These are phyloP conservation scores for Babesia divergens DNA, from an alignment of 169 alveolate species.

Conservation along the genomic window DNA sequence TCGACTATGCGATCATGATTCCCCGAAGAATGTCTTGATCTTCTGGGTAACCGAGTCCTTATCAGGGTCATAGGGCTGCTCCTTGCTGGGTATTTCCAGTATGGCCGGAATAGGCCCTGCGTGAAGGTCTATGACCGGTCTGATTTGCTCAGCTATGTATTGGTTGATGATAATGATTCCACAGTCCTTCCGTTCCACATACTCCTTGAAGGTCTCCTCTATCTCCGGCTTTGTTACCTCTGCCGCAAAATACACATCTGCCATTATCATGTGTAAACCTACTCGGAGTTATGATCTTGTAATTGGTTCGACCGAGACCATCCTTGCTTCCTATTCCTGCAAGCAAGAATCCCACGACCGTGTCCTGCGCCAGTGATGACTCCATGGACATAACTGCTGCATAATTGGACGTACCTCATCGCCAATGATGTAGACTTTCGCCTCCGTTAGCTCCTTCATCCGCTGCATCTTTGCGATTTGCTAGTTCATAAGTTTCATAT, in stretches of 20 bases:
- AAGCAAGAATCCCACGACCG: constrained; percentile 74
- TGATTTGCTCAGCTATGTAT: constrained; percentile 74
- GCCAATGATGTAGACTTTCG: constrained; percentile 73
- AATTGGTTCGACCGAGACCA: constrained; percentile 72
- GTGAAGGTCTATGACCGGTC: constrained; percentile 67
- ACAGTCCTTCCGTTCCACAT: constrained; percentile 66
- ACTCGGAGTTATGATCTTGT: constrained; percentile 71
- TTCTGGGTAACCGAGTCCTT: constrained; percentile 73
- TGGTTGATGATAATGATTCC: constrained; percentile 74
- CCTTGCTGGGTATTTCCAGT: constrained; percentile 76
- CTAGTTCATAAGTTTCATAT: too few relatives aligned
- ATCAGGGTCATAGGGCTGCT: constrained; percentile 73
- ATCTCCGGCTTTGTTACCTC: constrained; percentile 70
- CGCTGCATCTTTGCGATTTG: constrained; percentile 34
- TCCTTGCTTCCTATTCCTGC: constrained; percentile 78
- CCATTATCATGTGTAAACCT: neutral
- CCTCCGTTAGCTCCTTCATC: constrained; percentile 36
- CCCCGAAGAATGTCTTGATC: constrained; percentile 72
- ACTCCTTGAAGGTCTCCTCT: constrained; percentile 69
- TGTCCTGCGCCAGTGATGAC: constrained; percentile 58
- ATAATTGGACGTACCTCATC: constrained; percentile 69
- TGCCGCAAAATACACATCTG: constrained; percentile 7
- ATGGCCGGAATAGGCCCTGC: constrained; percentile 69
- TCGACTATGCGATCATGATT: constrained; percentile 24
- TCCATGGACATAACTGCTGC: neutral